These are phyloP conservation scores for Phycomyces nitens DNA, from an alignment of 192 early-diverging fungal genomes.

Conservation along the genomic window DNA sequence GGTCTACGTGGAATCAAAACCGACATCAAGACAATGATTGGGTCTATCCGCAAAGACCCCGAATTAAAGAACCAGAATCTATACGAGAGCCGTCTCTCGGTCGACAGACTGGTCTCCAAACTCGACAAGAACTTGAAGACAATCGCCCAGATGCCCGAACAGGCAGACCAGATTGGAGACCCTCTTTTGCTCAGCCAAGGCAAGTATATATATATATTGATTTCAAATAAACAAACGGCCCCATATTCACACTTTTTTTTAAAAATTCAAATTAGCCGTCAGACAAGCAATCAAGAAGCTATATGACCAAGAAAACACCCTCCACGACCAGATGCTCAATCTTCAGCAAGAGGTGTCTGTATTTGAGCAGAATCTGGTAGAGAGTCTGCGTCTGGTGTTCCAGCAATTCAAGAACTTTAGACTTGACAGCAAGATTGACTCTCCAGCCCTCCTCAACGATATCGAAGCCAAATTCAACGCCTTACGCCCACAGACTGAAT, in stretches of 20 bases:
- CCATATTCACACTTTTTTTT: background rate
- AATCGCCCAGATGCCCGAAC: constrained; percentile 2
- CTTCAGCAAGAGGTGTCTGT: constrained; percentile 26
- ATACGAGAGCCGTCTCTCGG: constrained; percentile 18
- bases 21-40: constrained; percentile 21
- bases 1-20: constrained; percentile 16
- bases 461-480: constrained; percentile 26
- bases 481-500: constrained; percentile 39
- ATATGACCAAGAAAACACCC: constrained; percentile 28
- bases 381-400: constrained; percentile 14
- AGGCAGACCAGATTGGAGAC: constrained; percentile 6
- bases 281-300: constrained; percentile 15
- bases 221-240: background rate
- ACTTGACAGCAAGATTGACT: constrained; percentile 14
- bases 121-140: constrained; percentile 16
- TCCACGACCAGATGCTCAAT: constrained; percentile 29
- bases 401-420: constrained; percentile 22
- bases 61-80: constrained; percentile 15
- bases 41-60: constrained; percentile 15
- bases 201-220: background rate
- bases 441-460: constrained; percentile 15
- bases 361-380: constrained; percentile 30
- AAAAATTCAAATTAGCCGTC: constrained; percentile 4
- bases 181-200: constrained; percentile 22
- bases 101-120: constrained; percentile 8